Evolutionary conservation across 805 yeast species (phyloP).

Genomic region (Yamadazyma ubonensis): DNA sequence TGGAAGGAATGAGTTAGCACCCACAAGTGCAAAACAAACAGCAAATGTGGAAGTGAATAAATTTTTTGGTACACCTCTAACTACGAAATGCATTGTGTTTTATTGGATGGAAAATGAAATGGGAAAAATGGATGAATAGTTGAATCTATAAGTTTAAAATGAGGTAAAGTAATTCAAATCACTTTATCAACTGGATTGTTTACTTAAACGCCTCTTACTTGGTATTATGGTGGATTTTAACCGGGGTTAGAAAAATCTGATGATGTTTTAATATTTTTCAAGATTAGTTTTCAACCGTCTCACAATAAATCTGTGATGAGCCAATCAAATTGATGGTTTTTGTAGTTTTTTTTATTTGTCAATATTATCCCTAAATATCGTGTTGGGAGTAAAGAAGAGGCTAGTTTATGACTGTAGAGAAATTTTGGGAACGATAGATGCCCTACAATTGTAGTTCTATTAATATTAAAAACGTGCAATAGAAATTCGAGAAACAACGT

Average conservation of each 20-base stretch:
- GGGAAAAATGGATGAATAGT: background rate
- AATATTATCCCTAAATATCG: background rate
- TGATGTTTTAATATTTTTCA: conserved; percentile 8
- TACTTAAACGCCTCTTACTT: no score
- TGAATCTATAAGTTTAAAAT: background rate
- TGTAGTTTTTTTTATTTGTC: conserved; percentile 1
- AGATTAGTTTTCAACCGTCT: conserved; percentile 4
- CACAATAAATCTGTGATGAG: background rate
- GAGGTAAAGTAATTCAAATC: background rate
- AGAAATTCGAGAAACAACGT: no score
- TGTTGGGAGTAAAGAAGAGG: background rate
- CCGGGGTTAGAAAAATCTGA: conserved; percentile 1
- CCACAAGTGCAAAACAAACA: conserved; percentile 56
- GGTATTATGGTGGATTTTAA: no score
- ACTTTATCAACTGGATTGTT: background rate
- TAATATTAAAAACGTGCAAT: no score
- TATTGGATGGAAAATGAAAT: conserved; percentile 5
- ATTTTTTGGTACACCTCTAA: conserved; percentile 18
- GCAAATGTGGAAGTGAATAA: conserved; percentile 71
- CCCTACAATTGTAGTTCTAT: no score
- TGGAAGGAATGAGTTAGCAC: conserved; percentile 53
- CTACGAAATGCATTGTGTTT: conserved; percentile 12
- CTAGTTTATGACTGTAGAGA: no score
- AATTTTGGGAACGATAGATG: no score
- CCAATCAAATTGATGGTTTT: conserved; percentile 8